Base-by-base conservation (phyloP, 768 basidiomycete genomes). In the Lentinus tigrinus region DNA sequence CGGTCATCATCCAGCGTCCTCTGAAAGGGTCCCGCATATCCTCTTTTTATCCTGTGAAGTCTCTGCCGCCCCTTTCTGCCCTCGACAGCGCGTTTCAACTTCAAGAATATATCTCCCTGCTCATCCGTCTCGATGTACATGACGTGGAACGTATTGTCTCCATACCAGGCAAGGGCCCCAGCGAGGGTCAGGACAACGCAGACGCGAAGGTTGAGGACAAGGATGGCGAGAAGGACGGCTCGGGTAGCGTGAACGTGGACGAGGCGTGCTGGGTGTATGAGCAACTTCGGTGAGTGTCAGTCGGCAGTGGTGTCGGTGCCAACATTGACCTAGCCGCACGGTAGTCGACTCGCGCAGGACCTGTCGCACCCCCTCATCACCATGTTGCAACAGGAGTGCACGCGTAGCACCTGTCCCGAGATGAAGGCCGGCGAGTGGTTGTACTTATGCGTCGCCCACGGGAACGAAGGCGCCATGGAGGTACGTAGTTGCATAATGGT, bases 341-440 rank as follows among this genome's bases (percentile, higher is more conserved):
- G 16, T 57, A 95, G 93, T 66, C 91, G 93, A 21, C 83, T 95
- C 11, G 91, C 92, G 6, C 90, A 92, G 72, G 93, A 95, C 70
- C 78, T 95, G 31, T 86, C 89, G 0, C 87, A 93, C 65, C 92
- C 93, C 4, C 78, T 94, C 40, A 90, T 95, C 46, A 91, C 89
- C 1, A 86, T 85, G 69, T 75, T 95, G 39, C 93, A 94, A 69
- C 85, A 88, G 64, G 91, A 93, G 70, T 98, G 95, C 69, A 92
- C 88, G 13, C 84, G 91, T 38, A 74, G 81, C 36, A 84, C 88
- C 10, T 99, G 96, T 77, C 93, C 95, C 1, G 89, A 96, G 74
- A 99, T 99, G 96, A 95, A 95, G 72, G 95, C 95, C n/a, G 93
- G 92, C 54, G 93, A 98, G 77, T 98, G 96, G 96, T 80, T 93